Evolutionary conservation across 2,329 filamentous ascomycete species (phyloP).

Genomic region (Graphilbum fragrans): DNA sequence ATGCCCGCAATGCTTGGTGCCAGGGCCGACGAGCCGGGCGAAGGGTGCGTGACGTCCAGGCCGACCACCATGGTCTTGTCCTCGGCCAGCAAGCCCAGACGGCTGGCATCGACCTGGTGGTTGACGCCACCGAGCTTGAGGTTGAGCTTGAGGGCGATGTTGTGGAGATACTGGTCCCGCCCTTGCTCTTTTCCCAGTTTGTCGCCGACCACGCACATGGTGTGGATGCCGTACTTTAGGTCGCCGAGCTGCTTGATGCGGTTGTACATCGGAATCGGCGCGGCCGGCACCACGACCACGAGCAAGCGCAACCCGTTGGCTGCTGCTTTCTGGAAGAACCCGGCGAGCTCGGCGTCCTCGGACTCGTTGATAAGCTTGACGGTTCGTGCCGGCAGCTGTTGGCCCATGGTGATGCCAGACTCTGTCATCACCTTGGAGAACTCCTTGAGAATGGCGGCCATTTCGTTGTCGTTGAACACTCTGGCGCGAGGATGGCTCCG

Average conservation of each 20-base stretch:
- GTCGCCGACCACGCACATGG: constrained; percentile 45
- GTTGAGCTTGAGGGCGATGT: constrained; percentile 69
- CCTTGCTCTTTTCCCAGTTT: constrained; percentile 22
- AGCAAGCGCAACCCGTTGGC: constrained; percentile 27
- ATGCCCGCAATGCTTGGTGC: constrained; percentile 67
- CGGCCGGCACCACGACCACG: constrained; percentile 44
- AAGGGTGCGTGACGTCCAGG: constrained; percentile 83
- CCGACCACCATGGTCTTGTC: constrained; percentile 77
- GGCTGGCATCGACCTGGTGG: constrained; percentile 43
- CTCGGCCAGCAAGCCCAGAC: constrained; percentile 31
- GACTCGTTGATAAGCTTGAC: not conserved
- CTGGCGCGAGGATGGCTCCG: not conserved
- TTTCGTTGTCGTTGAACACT: not conserved
- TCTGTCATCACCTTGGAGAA: constrained; percentile 16
- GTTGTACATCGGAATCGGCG: constrained; percentile 38
- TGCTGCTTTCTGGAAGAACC: constrained; percentile 14
- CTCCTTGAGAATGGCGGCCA: constrained; percentile 24
- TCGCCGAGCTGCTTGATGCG: constrained; percentile 59
- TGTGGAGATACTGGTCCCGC: constrained; percentile 45
- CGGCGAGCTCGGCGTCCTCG: constrained; percentile 4
- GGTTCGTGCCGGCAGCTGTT: not conserved
- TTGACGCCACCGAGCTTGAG: constrained; percentile 66
- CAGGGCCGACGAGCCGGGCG: constrained; percentile 43
- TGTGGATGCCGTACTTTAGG: constrained; percentile 52
- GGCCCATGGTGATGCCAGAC: constrained; percentile 8